Conservation (phyloP, 108 stramenopile genomes). For the Epithemia pelagica region DNA sequence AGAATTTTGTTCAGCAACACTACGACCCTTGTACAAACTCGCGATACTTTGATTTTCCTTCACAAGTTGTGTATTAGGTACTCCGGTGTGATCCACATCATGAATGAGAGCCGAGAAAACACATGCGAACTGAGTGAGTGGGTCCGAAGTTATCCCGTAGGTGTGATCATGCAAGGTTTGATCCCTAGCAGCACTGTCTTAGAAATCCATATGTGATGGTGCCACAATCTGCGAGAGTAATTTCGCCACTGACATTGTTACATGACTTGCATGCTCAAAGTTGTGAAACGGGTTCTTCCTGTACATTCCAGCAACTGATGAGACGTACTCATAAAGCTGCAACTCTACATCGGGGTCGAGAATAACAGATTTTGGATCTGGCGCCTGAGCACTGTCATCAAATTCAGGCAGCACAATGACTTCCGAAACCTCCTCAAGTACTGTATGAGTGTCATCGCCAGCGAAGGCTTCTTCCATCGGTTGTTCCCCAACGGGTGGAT, state of each 20-base stretch:
- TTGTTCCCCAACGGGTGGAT: neutral
- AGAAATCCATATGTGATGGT: conserved; percentile 26
- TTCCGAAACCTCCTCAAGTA: conserved; percentile 34
- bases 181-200: conserved; percentile 1
- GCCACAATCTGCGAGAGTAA: conserved; percentile 24
- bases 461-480: neutral
- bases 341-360: conserved; percentile 7
- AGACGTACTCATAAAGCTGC: conserved; percentile 26
- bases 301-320: conserved; percentile 27
- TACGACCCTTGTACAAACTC: conserved; percentile 1
- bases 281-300: conserved; percentile 52
- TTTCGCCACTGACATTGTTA: conserved; percentile 33
- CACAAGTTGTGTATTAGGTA: conserved; percentile 22
- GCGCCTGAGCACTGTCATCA: conserved; percentile 6
- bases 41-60: conserved; percentile 4
- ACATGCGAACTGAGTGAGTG: conserved; percentile 25
- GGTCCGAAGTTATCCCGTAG: conserved; percentile 14
- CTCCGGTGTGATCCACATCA: conserved; percentile 40
- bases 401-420: conserved; percentile 27
- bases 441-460: conserved; percentile 2
- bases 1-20: conserved; percentile 19
- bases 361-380: conserved; percentile 15
- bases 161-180: conserved; percentile 14
- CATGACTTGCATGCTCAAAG: conserved; percentile 58
- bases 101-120: conserved; percentile 41